Evolutionary conservation across 2,329 filamentous ascomycete species (phyloP).

Genomic region (Penicillium janthinellum): DNA sequence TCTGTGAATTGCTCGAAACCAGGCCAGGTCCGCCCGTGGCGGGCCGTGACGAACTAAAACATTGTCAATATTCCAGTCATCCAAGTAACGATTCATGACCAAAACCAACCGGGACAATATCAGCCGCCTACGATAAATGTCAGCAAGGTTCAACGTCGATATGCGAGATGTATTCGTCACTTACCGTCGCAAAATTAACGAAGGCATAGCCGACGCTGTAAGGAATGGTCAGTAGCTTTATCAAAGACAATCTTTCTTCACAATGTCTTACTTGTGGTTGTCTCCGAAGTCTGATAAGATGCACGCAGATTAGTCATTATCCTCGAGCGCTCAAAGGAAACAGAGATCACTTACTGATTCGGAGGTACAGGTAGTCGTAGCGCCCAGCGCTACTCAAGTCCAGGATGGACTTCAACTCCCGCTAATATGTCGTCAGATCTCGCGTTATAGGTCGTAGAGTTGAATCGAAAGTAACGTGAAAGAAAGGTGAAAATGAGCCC

Average conservation of each 20-base stretch:
- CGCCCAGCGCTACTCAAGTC: conserved; percentile 77
- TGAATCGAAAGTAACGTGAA: too few relatives aligned
- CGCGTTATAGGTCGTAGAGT: not conserved
- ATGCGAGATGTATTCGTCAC: conserved; percentile 30
- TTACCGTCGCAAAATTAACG: conserved; percentile 86
- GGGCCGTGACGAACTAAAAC: conserved; percentile 67
- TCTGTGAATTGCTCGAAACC: conserved; percentile 69
- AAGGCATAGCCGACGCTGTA: conserved; percentile 91
- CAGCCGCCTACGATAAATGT: conserved; percentile 59
- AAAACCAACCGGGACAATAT: conserved; percentile 68
- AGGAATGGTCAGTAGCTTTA: conserved; percentile 7
- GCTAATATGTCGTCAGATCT: conserved; percentile 42
- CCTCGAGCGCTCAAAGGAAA: not conserved
- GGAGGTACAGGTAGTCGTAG: conserved; percentile 93
- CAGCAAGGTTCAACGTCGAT: conserved; percentile 32
- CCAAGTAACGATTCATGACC: not conserved
- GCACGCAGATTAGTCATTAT: not conserved
- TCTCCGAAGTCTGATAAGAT: conserved; percentile 70
- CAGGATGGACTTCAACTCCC: conserved; percentile 75
- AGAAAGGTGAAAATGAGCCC: too few relatives aligned
- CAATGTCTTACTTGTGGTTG: conserved; percentile 71
- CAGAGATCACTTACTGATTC: conserved; percentile 61
- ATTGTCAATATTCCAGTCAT: conserved; percentile 5
- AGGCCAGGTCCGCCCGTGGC: conserved; percentile 74
- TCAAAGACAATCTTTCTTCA: not conserved